Evolutionary conservation across 148 eudicot species (phyloP).

Genomic region (Polygonum aviculare): DNA sequence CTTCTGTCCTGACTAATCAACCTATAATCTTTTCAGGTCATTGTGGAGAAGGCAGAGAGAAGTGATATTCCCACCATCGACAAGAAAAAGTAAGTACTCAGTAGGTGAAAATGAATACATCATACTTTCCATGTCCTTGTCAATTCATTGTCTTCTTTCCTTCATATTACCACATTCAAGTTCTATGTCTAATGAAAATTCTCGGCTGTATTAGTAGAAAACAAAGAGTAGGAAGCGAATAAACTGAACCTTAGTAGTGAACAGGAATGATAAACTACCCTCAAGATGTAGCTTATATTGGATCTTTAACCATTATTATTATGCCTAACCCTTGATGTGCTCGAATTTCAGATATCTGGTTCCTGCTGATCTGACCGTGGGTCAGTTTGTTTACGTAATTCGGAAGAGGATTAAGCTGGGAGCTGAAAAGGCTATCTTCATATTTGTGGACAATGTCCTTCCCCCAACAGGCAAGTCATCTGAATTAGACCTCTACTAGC

Average conservation of each 20-base stretch:
- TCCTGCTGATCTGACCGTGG: conserved; percentile 36
- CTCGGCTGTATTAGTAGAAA: neutral
- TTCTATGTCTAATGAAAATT: neutral
- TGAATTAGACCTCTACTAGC: neutral
- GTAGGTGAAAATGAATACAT: neutral
- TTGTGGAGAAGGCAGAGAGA: conserved; percentile 82
- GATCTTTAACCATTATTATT: neutral
- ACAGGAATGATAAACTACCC: neutral
- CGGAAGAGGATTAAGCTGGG: conserved; percentile 37
- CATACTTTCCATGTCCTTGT: neutral
- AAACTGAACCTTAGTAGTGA: neutral
- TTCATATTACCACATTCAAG: neutral
- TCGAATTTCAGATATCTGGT: conserved; percentile 26
- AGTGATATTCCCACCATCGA: conserved; percentile 78
- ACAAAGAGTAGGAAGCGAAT: neutral
- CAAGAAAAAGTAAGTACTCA: conserved; percentile 60
- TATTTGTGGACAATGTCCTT: conserved; percentile 37
- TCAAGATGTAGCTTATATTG: neutral
- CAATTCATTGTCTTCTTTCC: neutral
- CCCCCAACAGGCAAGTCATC: conserved; percentile 31
- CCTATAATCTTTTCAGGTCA: conserved; percentile 31
- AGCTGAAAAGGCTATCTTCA: conserved; percentile 37
- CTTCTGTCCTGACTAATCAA: neutral
- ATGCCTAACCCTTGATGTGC: neutral
- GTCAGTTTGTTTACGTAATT: conserved; percentile 35